These are phyloP conservation scores for Dactylellina leptospora DNA, from an alignment of 2,329 filamentous ascomycete genomes.

Conservation along the genomic window DNA sequence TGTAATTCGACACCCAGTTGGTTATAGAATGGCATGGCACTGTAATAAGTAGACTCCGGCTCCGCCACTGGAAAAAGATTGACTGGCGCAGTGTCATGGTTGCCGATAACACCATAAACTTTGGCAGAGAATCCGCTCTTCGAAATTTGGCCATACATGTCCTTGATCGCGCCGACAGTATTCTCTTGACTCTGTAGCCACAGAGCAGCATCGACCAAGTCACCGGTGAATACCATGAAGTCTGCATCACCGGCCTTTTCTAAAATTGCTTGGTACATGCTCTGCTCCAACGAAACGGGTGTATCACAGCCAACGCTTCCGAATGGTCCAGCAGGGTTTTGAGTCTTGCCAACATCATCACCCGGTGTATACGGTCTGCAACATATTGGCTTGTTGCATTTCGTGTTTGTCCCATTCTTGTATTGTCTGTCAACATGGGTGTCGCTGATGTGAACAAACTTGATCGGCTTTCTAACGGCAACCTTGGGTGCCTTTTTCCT, in stretches of 20 bases:
- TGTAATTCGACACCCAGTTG: conserved; percentile 26
- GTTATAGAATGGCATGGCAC: conserved; percentile 33
- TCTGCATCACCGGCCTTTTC: conserved; percentile 60
- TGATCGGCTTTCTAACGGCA: conserved; percentile 53
- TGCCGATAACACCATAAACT: conserved; percentile 67
- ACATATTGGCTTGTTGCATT: conserved; percentile 70
- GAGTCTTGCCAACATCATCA: conserved; percentile 64
- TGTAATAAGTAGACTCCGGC: conserved; percentile 19
- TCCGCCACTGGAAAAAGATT: conserved; percentile 65
- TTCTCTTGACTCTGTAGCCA: conserved; percentile 62
- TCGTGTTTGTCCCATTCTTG: conserved; percentile 65
- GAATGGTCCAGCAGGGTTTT: conserved; percentile 65
- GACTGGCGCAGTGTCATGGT: conserved; percentile 68
- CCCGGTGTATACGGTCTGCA: conserved; percentile 66
- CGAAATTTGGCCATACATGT: conserved; percentile 65
- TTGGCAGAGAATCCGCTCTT: conserved; percentile 59
- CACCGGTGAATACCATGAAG: conserved; percentile 70
- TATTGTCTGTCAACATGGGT: conserved; percentile 70
- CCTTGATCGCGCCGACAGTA: conserved; percentile 60
- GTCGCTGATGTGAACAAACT: conserved; percentile 70
- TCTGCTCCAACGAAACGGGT: conserved; percentile 65
- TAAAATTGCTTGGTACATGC: conserved; percentile 63
- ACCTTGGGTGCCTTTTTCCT: conserved; percentile 12
- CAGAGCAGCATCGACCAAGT: conserved; percentile 67
- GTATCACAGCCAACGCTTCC: conserved; percentile 68